These are phyloP conservation scores for Penicillium sp. DNA, from an alignment of 2,329 filamentous ascomycete genomes.

Conservation along the genomic window DNA sequence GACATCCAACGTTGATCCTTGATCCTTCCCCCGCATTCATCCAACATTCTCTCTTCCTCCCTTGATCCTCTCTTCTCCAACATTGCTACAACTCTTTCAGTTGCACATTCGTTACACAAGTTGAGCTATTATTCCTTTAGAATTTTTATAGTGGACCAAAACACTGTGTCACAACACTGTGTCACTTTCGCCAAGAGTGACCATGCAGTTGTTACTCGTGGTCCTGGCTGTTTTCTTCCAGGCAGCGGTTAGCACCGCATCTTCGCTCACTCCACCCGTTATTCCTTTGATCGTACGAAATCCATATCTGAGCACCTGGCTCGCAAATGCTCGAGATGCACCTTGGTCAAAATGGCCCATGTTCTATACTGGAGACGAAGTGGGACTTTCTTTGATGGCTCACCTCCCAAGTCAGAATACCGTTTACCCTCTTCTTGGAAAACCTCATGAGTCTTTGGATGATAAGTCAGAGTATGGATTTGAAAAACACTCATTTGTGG, in stretches of 20 bases:
- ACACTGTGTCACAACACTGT: background rate
- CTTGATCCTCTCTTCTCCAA: background rate
- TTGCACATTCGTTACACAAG: constrained; percentile 8
- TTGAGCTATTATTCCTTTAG: background rate
- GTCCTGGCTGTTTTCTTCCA: constrained; percentile 39
- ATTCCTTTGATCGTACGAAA: constrained; percentile 72
- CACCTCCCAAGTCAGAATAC: constrained; percentile 58
- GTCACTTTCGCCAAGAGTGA: constrained; percentile 2
- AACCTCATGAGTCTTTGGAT: constrained; percentile 62
- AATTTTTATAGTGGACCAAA: background rate
- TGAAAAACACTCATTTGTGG: background rate
- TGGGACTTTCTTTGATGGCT: constrained; percentile 64
- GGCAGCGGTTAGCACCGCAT: constrained; percentile 47
- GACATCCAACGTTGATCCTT: constrained; percentile 8
- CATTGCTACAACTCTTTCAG: background rate
- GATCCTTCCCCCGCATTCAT: constrained; percentile 19
- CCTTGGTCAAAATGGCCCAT: constrained; percentile 87
- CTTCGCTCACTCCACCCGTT: constrained; percentile 60
- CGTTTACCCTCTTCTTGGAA: constrained; percentile 64
- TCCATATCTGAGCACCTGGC: constrained; percentile 76
- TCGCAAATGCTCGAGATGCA: constrained; percentile 66
- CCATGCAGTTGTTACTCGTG: constrained; percentile 35
- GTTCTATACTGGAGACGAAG: constrained; percentile 71
- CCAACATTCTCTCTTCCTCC: background rate
- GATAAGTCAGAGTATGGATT: constrained; percentile 38